Evolutionary conservation across 768 basidiomycete genomes (phyloP).

Genomic region (Mycena latifolia): DNA sequence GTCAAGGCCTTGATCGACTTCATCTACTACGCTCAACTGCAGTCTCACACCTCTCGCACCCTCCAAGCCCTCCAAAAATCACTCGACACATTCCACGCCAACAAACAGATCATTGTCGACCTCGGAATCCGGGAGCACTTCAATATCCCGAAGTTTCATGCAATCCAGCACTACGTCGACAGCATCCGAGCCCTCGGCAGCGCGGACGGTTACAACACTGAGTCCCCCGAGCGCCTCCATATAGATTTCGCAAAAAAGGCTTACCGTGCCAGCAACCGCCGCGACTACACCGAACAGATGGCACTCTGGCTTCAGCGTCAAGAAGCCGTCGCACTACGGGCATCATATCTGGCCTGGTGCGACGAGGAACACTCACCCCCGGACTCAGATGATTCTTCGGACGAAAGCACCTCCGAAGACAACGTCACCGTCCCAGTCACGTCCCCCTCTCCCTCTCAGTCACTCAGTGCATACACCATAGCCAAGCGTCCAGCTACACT

Average conservation of each 20-base stretch:
- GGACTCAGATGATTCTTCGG: neutral
- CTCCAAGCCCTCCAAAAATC: neutral
- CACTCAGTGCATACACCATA: neutral
- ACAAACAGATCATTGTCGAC: neutral
- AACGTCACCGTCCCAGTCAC: neutral
- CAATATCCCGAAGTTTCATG: constrained; percentile 2
- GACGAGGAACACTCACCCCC: neutral
- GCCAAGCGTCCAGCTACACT: neutral
- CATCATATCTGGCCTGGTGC: constrained; percentile 41
- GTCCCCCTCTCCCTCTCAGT: neutral
- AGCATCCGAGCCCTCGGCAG: neutral
- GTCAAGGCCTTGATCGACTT: constrained; percentile 41
- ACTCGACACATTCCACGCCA: constrained; percentile 1
- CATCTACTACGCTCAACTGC: constrained; percentile 38
- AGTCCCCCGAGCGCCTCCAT: neutral
- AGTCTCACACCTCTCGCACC: constrained; percentile 33
- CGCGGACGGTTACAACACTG: constrained; percentile 8
- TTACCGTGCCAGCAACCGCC: neutral
- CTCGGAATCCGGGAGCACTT: neutral
- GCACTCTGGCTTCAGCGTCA: constrained; percentile 42
- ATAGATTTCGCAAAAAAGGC: neutral
- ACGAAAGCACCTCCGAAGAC: too few species aligned
- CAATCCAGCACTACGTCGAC: constrained; percentile 8
- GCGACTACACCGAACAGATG: constrained; percentile 44
- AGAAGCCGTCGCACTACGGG: constrained; percentile 40